Evolutionary conservation across 257 asterid genomes (phyloP).

Genomic region (Petrea volubilis): DNA sequence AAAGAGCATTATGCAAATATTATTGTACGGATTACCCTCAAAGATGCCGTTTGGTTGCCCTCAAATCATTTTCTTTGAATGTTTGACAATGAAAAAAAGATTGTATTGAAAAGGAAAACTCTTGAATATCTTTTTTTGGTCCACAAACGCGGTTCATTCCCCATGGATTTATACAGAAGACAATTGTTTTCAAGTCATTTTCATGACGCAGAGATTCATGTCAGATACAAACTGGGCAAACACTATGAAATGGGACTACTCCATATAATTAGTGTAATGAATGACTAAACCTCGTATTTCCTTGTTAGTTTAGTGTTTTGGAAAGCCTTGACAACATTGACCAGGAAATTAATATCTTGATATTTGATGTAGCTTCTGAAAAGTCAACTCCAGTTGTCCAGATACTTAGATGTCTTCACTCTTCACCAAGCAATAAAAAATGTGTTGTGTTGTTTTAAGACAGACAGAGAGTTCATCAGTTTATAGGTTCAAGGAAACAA

Average conservation of each 20-base stretch:
- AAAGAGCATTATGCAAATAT: background rate
- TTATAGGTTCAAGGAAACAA: background rate
- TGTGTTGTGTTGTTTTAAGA: background rate
- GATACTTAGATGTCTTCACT: too few species aligned
- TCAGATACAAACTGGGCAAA: too few species aligned
- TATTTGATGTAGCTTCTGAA: too few species aligned
- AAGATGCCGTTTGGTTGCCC: conserved; percentile 15
- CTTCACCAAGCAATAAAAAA: background rate
- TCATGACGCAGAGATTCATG: background rate
- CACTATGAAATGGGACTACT: too few species aligned
- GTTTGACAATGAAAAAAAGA: background rate
- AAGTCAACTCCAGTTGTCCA: too few species aligned
- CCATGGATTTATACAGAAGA: background rate
- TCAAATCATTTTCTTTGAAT: background rate
- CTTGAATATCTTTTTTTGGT: background rate
- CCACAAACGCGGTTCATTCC: background rate
- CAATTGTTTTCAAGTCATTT: background rate
- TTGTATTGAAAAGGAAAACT: background rate
- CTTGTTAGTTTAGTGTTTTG: background rate
- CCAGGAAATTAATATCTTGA: too few species aligned
- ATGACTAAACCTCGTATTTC: background rate
- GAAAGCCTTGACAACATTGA: background rate
- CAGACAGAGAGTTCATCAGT: background rate
- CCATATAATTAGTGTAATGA: too few species aligned
- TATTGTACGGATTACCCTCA: background rate